Base-by-base conservation (phyloP, 2,329 filamentous ascomycete genomes). In the Botrytis squamosa region DNA sequence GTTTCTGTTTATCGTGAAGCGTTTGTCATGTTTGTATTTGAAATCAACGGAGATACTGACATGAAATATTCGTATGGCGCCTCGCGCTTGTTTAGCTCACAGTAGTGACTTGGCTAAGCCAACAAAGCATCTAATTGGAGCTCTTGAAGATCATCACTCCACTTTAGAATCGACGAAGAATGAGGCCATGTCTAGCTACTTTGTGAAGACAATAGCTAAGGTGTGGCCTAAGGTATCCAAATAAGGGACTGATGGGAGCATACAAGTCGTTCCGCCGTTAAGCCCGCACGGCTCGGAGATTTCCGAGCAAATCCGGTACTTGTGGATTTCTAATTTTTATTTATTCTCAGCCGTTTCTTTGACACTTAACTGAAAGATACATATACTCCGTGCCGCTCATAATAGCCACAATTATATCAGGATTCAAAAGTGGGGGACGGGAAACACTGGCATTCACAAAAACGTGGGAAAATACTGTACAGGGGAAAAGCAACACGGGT, bases 21-120 rank as follows among this genome's bases (percentile, higher is more conserved):
- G n/a, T 33, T 69, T 57, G 29, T 36, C 22, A 29, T 36, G 42
- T 55, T 55, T 55, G 49, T 57, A 59, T 69, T 69, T 69, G 49
- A 57, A n/a, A 42, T 69, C 16, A 6, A 12, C 66, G 66, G 49
- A 69, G 36, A 69, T 69, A 42, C 49, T 20, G 29, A 69, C 18
- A 33, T 33, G 6, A 16, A 55, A 18, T 57, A 8, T 18, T 57
- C 25, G 22, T 57, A 38, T 68, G 66, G 49, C 66, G 49, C 16
- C 36, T 44, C 49, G 49, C 38, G 49, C n/a, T 57, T 57, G 25
- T 33, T 68, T 57, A 57, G 66, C 8, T 18, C 33, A 52, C 9
- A 52, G 46, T 55, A 29, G 22, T 67, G 36, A 38, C 33, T 38
- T 38, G 44, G 33, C 64, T 38, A 16, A 52, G 25, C 12, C 22